These are phyloP conservation scores for Xylaria arbuscula DNA, from an alignment of 2,329 filamentous ascomycete species.

Conservation along the genomic window DNA sequence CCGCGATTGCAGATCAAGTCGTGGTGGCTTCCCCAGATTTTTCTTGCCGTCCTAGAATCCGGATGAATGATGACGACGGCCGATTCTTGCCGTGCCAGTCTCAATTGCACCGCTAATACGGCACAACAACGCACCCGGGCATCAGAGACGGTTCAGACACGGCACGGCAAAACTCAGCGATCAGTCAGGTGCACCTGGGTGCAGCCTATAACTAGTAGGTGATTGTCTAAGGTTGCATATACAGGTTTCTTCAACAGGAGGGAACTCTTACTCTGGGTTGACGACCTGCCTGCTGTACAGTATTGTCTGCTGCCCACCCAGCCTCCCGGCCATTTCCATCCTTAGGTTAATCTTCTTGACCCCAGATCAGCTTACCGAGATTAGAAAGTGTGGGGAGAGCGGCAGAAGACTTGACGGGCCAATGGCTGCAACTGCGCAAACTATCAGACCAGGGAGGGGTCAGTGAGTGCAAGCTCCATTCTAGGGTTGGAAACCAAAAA, in stretches of 20 bases:
- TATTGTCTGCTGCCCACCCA: not conserved
- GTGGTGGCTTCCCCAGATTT: slow-evolving; percentile 37
- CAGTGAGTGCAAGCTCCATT: not conserved
- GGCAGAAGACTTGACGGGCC: slow-evolving; percentile 25
- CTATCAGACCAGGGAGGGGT: slow-evolving; percentile 9
- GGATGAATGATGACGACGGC: slow-evolving; percentile 19
- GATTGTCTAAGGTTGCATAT: slow-evolving; percentile 1
- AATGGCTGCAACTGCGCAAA: slow-evolving; percentile 31
- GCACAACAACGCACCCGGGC: slow-evolving; percentile 22
- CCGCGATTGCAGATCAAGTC: slow-evolving; percentile 29
- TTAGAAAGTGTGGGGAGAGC: slow-evolving; percentile 33
- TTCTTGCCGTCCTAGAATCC: slow-evolving; percentile 29
- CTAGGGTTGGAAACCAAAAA: not conserved
- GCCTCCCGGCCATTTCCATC: slow-evolving; percentile 7
- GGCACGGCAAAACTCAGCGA: slow-evolving; percentile 25
- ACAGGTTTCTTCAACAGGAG: slow-evolving; percentile 5
- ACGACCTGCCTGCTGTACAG: not conserved
- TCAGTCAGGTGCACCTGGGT: slow-evolving; percentile 21
- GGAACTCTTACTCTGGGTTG: not conserved
- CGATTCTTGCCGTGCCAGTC: slow-evolving; percentile 23
- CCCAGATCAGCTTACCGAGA: slow-evolving; percentile 34
- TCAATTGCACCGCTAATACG: slow-evolving; percentile 25
- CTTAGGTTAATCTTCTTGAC: slow-evolving; percentile 10
- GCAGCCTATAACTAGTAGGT: not conserved
- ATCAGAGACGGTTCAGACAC: slow-evolving; percentile 21